A percentile compares a stretch with the other conserved stretches of the same genome.
phyloP scores from a whole-genome alignment of 768 basidiomycete species.

The Boletus fagicola region DNA sequence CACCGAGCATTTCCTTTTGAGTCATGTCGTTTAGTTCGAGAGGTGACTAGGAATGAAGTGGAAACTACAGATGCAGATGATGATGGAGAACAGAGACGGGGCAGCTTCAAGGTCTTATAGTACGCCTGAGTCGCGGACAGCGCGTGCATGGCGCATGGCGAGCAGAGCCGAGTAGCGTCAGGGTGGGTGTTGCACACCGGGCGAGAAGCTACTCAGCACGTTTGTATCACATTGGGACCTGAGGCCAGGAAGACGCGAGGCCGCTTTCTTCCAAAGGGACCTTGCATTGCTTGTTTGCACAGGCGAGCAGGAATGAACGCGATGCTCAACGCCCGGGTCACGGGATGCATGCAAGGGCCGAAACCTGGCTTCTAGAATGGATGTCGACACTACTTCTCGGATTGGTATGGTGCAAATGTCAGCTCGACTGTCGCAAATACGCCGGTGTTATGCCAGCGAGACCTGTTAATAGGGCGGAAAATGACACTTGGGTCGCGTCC shows the following conservation, averaged over 20 bases:
- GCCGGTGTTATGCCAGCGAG: background rate
- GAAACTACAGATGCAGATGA: constrained; percentile 16
- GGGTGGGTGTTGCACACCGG: constrained; percentile 20
- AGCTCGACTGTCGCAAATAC: constrained; percentile 8
- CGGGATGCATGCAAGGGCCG: constrained; percentile 7
- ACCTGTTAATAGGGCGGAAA: constrained; percentile 1
- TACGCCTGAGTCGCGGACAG: constrained; percentile 16
- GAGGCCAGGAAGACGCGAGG: constrained; percentile 34
- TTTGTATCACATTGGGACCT: constrained; percentile 23
- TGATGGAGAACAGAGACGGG: constrained; percentile 15
- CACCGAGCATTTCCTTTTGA: constrained; percentile 61
- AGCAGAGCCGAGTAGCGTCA: constrained; percentile 24
- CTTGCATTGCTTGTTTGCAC: constrained; percentile 28
- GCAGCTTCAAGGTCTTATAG: constrained; percentile 24
- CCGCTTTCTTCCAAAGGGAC: constrained; percentile 31
- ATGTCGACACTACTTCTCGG: background rate
- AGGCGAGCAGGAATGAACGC: constrained; percentile 32
- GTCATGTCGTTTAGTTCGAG: constrained; percentile 22
- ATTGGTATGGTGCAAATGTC: constrained; percentile 1
- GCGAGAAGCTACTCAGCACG: constrained; percentile 21
- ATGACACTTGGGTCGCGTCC: background rate
- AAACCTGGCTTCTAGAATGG: constrained; percentile 17
- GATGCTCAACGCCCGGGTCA: constrained; percentile 20
- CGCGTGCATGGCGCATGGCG: constrained; percentile 32
- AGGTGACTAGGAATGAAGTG: constrained; percentile 16